Evolutionary conservation across 2,329 filamentous ascomycete species (phyloP), one percentile per base, ranked within the genome.

Genomic region (Talaromyces atroroseus): DNA sequence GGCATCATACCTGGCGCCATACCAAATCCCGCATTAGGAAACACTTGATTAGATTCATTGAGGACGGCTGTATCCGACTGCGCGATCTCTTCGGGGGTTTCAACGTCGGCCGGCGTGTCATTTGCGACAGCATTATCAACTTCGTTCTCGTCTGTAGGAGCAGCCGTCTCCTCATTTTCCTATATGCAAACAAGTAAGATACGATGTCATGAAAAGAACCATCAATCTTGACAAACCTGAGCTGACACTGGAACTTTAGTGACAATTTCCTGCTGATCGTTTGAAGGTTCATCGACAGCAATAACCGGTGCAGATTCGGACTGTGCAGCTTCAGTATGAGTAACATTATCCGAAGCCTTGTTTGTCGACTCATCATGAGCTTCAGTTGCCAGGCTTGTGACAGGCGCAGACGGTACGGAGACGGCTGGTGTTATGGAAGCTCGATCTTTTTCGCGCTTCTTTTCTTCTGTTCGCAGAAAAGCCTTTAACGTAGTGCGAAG

Each of bases 401-500:
- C 49, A 5, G 56, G 40, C 6, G 53, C 32, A 8, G 29, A 47
- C 16, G 65, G 62, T n/a, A 65, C 61, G 47, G 63, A 58, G 38
- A 63, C 56, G 38, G 63, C 63, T 11, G 75, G 70, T 21, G 74
- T 68, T 3, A 66, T 61, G 1, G 68, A 65, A 34, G 68, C 64
- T 52, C 82, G 80, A 45, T 78, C 79, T 51, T 84, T 82, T 65
- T 92, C 88, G 60, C 88, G 83, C 74, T 95, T 95, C 80, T 95
- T 95, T 72, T 95, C 89, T 63, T 91, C 89, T 0, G 88, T 95
- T 66, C 92, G 89, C 49, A 99, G 75, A 68, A 95, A 99, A 12
- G 94, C 89, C 64, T 89, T 88, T 63, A 97, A 87, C 1, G 94
- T 99, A 24, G 89, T 94, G 62, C 94, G 87, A n/a, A 97, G 78